Conservation (phyloP, 2,329 filamentous ascomycete genomes). For the Fusarium sp. region DNA sequence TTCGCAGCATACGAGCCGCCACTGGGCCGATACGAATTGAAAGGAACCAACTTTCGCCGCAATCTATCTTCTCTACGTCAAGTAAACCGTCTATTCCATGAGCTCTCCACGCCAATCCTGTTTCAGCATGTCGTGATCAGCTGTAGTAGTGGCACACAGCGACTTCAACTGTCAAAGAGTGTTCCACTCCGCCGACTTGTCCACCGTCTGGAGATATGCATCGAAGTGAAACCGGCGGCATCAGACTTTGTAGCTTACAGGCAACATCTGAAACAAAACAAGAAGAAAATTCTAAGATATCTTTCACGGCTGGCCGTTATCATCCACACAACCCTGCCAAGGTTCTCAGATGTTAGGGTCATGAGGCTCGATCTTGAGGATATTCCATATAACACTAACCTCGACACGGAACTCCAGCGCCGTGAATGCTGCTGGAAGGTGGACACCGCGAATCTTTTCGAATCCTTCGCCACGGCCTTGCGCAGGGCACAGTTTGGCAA, state of each 20-base stretch:
- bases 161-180: conserved; percentile 4
- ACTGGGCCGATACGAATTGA: conserved; percentile 6
- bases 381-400: background rate
- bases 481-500: conserved; percentile 3
- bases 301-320: conserved; percentile 6
- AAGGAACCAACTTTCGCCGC: background rate
- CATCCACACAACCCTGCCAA: conserved; percentile 6
- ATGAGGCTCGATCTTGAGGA: conserved; percentile 4
- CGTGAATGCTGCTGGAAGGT: background rate
- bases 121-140: conserved; percentile 11
- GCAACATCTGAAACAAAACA: background rate
- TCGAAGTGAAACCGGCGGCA: background rate
- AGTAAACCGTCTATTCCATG: conserved; percentile 3
- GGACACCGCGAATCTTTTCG: conserved; percentile 7
- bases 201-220: conserved; percentile 10
- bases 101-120: conserved; percentile 1
- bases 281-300: background rate
- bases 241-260: background rate
- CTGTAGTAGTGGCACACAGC: background rate
- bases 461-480: conserved; percentile 6
- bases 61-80: conserved; percentile 6
- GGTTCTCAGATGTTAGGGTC: background rate
- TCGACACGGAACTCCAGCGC: background rate
- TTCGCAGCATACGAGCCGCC: background rate
- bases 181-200: conserved; percentile 8